phyloP scores from a whole-genome alignment of 371 early-diverging fungal genomes.

The Mortierella sp. region DNA sequence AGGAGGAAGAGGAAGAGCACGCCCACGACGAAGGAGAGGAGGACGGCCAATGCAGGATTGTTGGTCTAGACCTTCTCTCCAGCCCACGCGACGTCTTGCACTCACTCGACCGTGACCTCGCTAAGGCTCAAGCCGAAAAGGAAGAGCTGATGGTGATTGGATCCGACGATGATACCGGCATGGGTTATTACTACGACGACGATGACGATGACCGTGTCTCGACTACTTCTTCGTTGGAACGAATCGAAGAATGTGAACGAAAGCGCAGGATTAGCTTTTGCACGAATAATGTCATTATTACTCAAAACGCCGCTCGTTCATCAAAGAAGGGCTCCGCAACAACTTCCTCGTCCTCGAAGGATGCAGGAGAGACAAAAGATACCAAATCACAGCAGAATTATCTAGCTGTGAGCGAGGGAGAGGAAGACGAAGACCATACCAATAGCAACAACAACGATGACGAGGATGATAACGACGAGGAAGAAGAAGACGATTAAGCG shows the following conservation, averaged over 20 bases:
- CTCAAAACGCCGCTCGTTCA: background rate
- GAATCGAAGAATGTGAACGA: conserved; percentile 47
- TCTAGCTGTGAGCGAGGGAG: conserved; percentile 7
- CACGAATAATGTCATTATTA: conserved; percentile 40
- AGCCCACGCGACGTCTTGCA: conserved; percentile 20
- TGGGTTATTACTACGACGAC: no score
- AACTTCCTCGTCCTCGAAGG: background rate
- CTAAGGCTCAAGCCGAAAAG: conserved; percentile 24
- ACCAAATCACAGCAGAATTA: no score
- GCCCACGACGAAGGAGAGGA: conserved; percentile 1
- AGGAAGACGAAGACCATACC: conserved; percentile 6
- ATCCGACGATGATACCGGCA: conserved; percentile 28
- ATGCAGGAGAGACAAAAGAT: conserved; percentile 1
- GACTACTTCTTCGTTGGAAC: conserved; percentile 38
- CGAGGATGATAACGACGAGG: conserved; percentile 4
- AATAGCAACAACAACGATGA: background rate
- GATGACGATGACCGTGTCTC: conserved; percentile 28
- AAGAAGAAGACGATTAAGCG: conserved; percentile 10
- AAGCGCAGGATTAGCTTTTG: conserved; percentile 54
- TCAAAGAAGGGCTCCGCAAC: background rate
- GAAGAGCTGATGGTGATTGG: conserved; percentile 41
- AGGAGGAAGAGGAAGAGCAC: conserved; percentile 23
- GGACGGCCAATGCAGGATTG: conserved; percentile 17
- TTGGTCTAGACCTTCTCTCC: conserved; percentile 24
- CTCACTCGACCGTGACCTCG: conserved; percentile 29